Conservation (phyloP, 2,329 filamentous ascomycete species). For the Davidsoniella australis region DNA sequence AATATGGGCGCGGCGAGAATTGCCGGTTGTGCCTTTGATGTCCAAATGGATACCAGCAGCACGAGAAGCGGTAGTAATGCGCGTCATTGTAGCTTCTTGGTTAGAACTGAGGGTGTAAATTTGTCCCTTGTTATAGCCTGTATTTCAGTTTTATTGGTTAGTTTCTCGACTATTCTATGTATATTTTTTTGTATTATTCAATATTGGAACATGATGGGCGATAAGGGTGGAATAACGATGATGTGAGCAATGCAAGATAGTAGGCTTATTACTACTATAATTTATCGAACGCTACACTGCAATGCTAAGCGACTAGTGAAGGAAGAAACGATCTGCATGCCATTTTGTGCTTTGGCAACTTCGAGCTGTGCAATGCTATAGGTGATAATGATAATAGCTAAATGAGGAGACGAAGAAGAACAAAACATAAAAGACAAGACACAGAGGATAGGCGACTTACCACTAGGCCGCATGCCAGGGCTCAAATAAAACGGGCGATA, state of each 20-base stretch:
- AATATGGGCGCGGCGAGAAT: constrained; percentile 28
- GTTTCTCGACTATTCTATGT: not conserved
- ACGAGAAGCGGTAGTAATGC: constrained; percentile 19
- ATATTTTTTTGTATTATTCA: too few relatives aligned
- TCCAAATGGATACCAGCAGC: constrained; percentile 24
- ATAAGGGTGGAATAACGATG: too few relatives aligned
- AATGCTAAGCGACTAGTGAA: too few relatives aligned
- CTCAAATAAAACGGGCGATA: constrained; percentile 32
- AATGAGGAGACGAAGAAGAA: not conserved
- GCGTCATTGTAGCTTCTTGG: constrained; percentile 14
- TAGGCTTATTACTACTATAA: too few relatives aligned
- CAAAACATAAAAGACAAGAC: not conserved
- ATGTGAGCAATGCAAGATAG: too few relatives aligned
- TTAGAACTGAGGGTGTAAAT: too few relatives aligned
- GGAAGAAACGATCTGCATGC: too few relatives aligned
- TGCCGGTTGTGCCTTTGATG: constrained; percentile 27
- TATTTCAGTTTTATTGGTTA: not conserved
- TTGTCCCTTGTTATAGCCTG: not conserved
- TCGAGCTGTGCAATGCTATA: too few relatives aligned
- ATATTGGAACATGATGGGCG: too few relatives aligned
- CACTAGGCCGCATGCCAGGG: constrained; percentile 19
- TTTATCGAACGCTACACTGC: too few relatives aligned
- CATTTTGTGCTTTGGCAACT: too few relatives aligned
- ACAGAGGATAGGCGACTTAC: constrained; percentile 13
- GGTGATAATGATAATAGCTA: too few relatives aligned